Evolutionary conservation across 2,329 filamentous ascomycete genomes (phyloP), one percentile per base, ranked within the genome.

Genomic region (Camillea tinctor): DNA sequence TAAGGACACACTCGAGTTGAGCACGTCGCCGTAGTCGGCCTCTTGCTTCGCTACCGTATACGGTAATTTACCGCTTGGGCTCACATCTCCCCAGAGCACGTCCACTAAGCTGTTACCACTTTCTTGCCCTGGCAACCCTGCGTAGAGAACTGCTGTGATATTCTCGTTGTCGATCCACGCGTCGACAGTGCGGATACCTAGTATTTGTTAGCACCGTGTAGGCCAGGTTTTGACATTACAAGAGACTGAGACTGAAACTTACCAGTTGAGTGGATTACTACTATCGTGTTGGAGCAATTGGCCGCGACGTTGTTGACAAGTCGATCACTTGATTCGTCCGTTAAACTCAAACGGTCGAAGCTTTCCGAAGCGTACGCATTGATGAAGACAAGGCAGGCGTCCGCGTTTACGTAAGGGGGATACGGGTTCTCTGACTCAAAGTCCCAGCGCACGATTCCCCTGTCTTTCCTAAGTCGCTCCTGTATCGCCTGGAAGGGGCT

Each of bases 301-400:
- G 60, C 57, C 9, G 65, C 64, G 8, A 60, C 59, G 15, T 64
- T 60, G 17, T 55, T 22, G 9, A 66, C 59, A 9, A 64, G 58
- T n/a, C 51, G 50, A 44, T 65, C 62, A 24, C 57, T 64, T 36
- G 59, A 62, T 40, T 54, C 60, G 48, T 67, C 58, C 5, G 55
- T 51, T 21, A 64, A 19, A 40, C 58, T 44, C 1, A 44, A 40
- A 7, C 61, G 58, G 36, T 65, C 60, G 30, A 60, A 61, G 20
- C 93, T 92, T 76, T 97, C 93, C 0, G 92, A 92, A 0, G 89
- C 82, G 72, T 95, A 91, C 1, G 92, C 86, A 63, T 91, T 95
- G 61, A 87, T 87, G 72, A 96, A 96, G 0, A 94, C 91, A 51
- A 97, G 82, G 66, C 93, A 96, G 2, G 95, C 75, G 66, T 96